Conservation (phyloP, 495 filamentous ascomycete species). For the Tuber aestivum region DNA sequence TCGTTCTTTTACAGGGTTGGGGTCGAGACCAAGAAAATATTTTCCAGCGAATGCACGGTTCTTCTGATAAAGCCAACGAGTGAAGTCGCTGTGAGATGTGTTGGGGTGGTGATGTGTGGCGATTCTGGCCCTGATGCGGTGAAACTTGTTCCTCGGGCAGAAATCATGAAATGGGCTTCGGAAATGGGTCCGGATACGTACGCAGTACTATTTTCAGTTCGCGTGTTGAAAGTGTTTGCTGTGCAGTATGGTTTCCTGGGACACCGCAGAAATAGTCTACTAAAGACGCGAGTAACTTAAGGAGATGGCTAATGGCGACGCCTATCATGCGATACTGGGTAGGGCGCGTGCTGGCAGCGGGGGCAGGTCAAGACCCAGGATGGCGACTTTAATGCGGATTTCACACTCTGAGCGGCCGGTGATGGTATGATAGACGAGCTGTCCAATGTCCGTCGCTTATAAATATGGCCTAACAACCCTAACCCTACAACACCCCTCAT, state of each 20-base stretch:
- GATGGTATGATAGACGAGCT: too few relatives aligned
- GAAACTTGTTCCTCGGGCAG: neutral
- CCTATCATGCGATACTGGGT: neutral
- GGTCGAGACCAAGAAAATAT: neutral
- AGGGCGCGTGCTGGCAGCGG: neutral
- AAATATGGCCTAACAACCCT: neutral
- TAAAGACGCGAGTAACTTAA: neutral
- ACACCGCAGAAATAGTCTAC: neutral
- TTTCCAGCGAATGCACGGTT: neutral
- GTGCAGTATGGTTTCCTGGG: neutral
- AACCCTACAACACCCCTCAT: neutral
- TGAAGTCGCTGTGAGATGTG: neutral
- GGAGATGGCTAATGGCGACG: neutral
- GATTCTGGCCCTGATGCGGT: neutral
- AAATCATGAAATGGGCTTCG: neutral
- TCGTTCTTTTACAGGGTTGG: neutral
- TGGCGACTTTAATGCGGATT: neutral
- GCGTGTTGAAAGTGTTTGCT: neutral
- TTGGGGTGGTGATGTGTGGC: neutral
- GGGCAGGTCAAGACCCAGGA: neutral
- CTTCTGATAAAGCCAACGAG: neutral
- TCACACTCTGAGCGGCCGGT: neutral
- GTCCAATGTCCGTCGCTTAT: too few relatives aligned
- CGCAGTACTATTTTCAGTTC: neutral
- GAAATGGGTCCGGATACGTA: neutral